Base-by-base conservation (phyloP, 225 moss, liverwort and hornwort genomes). In the Bryoerythrophyllum caledonicum region DNA sequence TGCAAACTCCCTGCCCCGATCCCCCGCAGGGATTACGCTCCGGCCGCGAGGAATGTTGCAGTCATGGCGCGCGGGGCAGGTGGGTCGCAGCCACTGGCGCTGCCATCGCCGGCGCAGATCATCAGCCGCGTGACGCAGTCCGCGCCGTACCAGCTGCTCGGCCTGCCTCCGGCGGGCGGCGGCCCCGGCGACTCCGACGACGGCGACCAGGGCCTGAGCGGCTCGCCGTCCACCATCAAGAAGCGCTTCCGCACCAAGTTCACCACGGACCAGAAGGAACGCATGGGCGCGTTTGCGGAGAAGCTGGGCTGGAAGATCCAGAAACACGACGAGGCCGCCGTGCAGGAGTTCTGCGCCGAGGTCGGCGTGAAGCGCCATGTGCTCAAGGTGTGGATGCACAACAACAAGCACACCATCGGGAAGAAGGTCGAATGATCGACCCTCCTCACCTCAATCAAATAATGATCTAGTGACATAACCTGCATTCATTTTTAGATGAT, bases 251-350 rank as follows among this genome's bases (percentile, higher is more conserved):
- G 96, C 44, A 97, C 96, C 57, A 97, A 94, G 87, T 97, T 97
- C 83, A 92, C 91, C 17, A 84, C 90, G 24, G 96, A 97, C 77
- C 96, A 97, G 76, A 97, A 97, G 83, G 96, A 97, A 80, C 91
- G 61, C 89, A 97, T 97, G 96, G 87, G 90, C 70, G 85, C 90
- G 65, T 94, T 97, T 72, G 96, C 96, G 53, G 96, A 97, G 86
- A 97, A 97, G 87, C 68, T 97, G 85, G 94, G 96, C 19, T 97
- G 96, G 96, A 97, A 97, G 91, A 97, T 97, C 73, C 96, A 97
- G 79, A 97, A 97, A 79, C 96, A 97, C 86, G 96, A 97, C 77
- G 96, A 97, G 77, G 90, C 86, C 49, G 92, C 94, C 58, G 96
- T 97, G 80, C 96, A 97, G 78, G 91, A 94, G 88, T 97, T 97